Evolutionary conservation across 1,284 basidiomycete genomes (phyloP).

Genomic region (Vanrija pseudolonga): DNA sequence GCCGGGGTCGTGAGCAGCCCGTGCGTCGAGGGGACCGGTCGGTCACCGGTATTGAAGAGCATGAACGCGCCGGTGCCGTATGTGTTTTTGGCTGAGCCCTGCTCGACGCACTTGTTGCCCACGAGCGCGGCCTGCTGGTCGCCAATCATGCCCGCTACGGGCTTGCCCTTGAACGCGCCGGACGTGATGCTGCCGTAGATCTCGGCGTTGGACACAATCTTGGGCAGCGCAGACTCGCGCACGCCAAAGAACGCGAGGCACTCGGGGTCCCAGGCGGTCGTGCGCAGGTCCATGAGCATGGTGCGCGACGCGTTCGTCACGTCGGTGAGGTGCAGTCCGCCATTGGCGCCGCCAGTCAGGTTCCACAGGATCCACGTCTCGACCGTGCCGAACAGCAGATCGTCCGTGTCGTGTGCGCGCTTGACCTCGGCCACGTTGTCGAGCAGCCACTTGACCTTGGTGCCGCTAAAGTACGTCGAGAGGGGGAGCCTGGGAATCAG

Average conservation of each 20-base stretch:
- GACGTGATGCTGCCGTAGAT: conserved; percentile 73
- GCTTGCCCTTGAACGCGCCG: conserved; percentile 70
- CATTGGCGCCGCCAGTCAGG: conserved; percentile 69
- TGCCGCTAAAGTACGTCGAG: conserved; percentile 93
- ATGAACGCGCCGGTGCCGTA: conserved; percentile 96
- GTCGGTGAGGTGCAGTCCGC: conserved; percentile 78
- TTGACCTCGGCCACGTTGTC: conserved; percentile 75
- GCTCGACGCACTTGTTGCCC: conserved; percentile 85
- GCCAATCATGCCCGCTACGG: conserved; percentile 86
- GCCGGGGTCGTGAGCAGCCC: conserved; percentile 87
- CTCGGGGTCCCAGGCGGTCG: conserved; percentile 75
- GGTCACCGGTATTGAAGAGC: conserved; percentile 79
- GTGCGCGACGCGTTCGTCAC: conserved; percentile 95
- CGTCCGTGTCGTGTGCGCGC: conserved; percentile 74
- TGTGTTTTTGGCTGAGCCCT: conserved; percentile 88
- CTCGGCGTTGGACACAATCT: conserved; percentile 85
- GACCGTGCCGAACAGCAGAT: conserved; percentile 87
- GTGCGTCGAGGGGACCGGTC: conserved; percentile 78
- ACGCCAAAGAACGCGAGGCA: conserved; percentile 86
- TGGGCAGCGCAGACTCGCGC: conserved; percentile 72
- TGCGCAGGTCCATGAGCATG: conserved; percentile 79
- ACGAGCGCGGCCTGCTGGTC: conserved; percentile 98
- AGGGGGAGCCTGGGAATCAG: conserved; percentile 74
- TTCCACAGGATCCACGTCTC: conserved; percentile 84
- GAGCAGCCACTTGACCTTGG: conserved; percentile 96